Evolutionary conservation across 768 basidiomycete genomes (phyloP), one percentile per base, ranked within the genome.

Genomic region (Boletales sp.): DNA sequence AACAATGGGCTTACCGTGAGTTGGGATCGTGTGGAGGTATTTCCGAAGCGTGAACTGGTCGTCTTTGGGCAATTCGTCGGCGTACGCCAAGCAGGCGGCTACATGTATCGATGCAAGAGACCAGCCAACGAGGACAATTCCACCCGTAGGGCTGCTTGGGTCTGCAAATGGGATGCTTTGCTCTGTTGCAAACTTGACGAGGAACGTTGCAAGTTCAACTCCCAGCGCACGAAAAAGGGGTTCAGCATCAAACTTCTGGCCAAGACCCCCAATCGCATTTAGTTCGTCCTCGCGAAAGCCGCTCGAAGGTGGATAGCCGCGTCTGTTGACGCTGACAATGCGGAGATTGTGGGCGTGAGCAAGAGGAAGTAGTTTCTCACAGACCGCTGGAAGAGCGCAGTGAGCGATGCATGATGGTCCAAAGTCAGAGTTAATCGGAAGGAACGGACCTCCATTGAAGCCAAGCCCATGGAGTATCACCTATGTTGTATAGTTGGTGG

Each of bases 301-400:
- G 17, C 65, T 64, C 15, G 65, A 64, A 15, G 65, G 65, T 2
- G 44, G 1, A 15, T 67, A 67, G 2, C 63, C 65, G 7, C 62
- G 65, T 43, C 63, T 53, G 35, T 67, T 55, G 14, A 65, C 17
- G n/a, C 57, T 53, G 43, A 64, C 46, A 32, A 65, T 57, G 21
- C 63, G 60, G 11, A 59, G 52, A 25, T 57, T 39, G 44, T 67
- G 57, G 2, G 34, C 25, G 37, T 35, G 54, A 1, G 65, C 65
- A 25, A 59, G 46, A 12, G 62, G 62, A 21, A 65, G 44, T 9
- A 64, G 44, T 32, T 56, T 64, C 39, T 63, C 52, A 17, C 54
- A 37, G 34, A 46, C 36, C 15, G 28, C 57, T 58, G 30, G 25
- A 28, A 5, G 25, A 6, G 25, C 2, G 4, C 13, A 8, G 38